A percentile compares a stretch with the other conserved stretches of the same genome.
phyloP scores from a whole-genome alignment of 257 asterid species.

The Voacanga thouarsii region DNA sequence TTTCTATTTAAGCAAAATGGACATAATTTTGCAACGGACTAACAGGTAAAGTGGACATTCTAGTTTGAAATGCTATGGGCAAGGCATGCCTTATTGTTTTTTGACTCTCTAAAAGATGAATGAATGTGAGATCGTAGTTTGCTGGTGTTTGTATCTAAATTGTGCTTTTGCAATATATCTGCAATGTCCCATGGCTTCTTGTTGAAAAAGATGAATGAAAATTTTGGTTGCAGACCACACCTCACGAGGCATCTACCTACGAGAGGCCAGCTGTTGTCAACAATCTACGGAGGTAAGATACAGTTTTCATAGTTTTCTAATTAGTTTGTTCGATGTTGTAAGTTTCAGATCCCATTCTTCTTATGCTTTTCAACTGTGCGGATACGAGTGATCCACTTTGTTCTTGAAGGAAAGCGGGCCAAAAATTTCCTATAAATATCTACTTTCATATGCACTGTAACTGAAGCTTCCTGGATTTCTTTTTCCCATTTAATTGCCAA shows the following conservation, averaged over 20 bases:
- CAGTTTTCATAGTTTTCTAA: conserved; percentile 7
- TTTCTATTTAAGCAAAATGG: background rate
- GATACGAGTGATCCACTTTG: background rate
- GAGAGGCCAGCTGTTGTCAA: conserved; percentile 72
- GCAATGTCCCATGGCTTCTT: background rate
- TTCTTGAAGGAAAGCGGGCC: background rate
- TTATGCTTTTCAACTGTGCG: background rate
- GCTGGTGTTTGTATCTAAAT: background rate
- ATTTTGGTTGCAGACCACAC: conserved; percentile 62
- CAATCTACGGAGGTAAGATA: conserved; percentile 74
- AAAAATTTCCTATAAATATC: background rate
- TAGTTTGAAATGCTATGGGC: background rate
- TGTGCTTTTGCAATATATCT: background rate
- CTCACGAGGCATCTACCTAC: conserved; percentile 86
- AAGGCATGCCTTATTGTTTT: background rate
- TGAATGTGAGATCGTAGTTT: background rate
- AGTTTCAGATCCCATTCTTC: background rate
- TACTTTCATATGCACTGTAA: background rate
- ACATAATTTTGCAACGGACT: background rate
- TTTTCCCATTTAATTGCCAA: background rate
- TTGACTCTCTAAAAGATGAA: background rate
- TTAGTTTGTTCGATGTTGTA: background rate
- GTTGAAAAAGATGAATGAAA: background rate
- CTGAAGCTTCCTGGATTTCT: background rate
- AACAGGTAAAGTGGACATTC: background rate